A percentile compares a stretch with the other conserved stretches of the same genome.
phyloP scores from a whole-genome alignment of 805 yeast genomes.

The Nakazawaea molendinolei region DNA sequence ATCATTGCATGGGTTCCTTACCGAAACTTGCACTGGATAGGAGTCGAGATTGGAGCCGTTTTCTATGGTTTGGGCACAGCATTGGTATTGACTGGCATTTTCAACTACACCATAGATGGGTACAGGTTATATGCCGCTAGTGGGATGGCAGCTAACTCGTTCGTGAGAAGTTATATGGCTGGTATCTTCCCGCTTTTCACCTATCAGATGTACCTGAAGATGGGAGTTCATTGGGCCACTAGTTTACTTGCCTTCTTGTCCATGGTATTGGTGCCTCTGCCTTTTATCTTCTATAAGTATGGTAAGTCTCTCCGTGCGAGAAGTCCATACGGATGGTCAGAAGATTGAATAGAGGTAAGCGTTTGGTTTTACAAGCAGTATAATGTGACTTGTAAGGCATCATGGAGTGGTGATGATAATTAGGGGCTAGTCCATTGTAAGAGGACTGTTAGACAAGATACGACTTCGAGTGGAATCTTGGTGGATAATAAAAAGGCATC shows the following conservation, averaged over 20 bases:
- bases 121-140: conserved; percentile 45
- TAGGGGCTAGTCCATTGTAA: too few relatives aligned
- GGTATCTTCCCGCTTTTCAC: conserved; percentile 56
- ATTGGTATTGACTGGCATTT: conserved; percentile 32
- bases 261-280: conserved; percentile 44
- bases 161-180: conserved; percentile 46
- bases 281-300: conserved; percentile 43
- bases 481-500: too few relatives aligned
- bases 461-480: too few relatives aligned
- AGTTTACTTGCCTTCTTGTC: conserved; percentile 45
- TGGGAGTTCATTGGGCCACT: conserved; percentile 56
- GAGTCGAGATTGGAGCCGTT: conserved; percentile 37
- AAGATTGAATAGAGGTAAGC: background rate
- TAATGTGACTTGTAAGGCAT: too few relatives aligned
- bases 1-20: conserved; percentile 56
- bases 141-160: conserved; percentile 43
- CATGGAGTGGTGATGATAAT: too few relatives aligned
- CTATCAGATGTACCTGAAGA: conserved; percentile 44
- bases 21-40: conserved; percentile 46
- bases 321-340: conserved; percentile 41
- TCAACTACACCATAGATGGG: conserved; percentile 34
- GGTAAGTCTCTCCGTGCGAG: conserved; percentile 38
- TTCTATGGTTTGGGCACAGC: conserved; percentile 39
- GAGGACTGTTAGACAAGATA: too few relatives aligned
- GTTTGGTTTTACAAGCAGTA: background rate